These are phyloP conservation scores for Rhododendron vialii DNA, from an alignment of 148 eudicot species.

Conservation along the genomic window DNA sequence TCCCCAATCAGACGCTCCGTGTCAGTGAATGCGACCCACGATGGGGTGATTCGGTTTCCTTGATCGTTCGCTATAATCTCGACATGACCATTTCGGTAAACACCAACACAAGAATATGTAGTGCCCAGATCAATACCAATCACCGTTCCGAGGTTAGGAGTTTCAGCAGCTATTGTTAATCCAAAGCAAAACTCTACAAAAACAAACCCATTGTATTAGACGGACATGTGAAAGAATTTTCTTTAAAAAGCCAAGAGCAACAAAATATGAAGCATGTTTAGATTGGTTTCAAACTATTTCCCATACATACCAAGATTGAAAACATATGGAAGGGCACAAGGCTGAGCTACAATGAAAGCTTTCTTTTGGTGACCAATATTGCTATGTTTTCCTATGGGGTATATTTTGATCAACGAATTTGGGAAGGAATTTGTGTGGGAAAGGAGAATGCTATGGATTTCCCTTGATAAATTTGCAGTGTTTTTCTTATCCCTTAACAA, in stretches of 20 bases:
- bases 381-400: not conserved
- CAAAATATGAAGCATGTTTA: not conserved
- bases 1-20: constrained; percentile 47
- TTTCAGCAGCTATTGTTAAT: constrained; percentile 25
- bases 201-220: not conserved
- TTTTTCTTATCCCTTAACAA: no score
- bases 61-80: constrained; percentile 47
- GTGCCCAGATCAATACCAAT: constrained; percentile 50
- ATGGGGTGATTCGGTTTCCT: constrained; percentile 53
- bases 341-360: not conserved
- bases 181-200: constrained; percentile 25
- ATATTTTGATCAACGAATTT: not conserved
- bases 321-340: not conserved
- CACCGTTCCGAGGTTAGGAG: constrained; percentile 29
- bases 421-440: not conserved
- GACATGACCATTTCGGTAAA: constrained; percentile 32
- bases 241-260: not conserved
- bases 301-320: not conserved
- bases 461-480: not conserved
- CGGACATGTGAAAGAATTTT: not conserved
- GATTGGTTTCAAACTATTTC: not conserved
- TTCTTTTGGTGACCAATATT: not conserved
- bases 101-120: constrained; percentile 51
- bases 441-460: not conserved
- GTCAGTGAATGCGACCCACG: constrained; percentile 52